These are phyloP conservation scores for Myxozyma geophila DNA, from an alignment of 805 yeast genomes.

Conservation along the genomic window DNA sequence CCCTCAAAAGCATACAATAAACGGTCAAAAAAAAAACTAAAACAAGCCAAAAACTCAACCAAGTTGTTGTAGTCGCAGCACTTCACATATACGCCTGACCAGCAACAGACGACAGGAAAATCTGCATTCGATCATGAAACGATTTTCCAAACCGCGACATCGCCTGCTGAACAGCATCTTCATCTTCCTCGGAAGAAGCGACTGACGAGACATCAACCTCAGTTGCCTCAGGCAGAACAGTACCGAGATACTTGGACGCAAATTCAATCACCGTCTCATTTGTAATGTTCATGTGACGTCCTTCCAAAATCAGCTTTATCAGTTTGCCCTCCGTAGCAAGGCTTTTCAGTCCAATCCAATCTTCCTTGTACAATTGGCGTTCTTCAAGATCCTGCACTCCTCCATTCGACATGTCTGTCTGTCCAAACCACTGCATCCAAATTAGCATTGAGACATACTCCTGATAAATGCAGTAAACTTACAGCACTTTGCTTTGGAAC, in stretches of 20 bases:
- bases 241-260: conserved; percentile 53
- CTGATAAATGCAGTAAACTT: conserved; percentile 19
- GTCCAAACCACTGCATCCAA: conserved; percentile 53
- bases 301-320: conserved; percentile 58
- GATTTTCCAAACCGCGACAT: conserved; percentile 4
- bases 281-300: conserved; percentile 67
- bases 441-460: not conserved
- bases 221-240: not conserved
- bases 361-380: conserved; percentile 56
- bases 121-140: conserved; percentile 10
- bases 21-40: too few species aligned
- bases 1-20: too few species aligned
- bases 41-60: not conserved
- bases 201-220: not conserved
- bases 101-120: conserved; percentile 8
- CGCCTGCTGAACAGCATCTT: conserved; percentile 9
- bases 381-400: conserved; percentile 52
- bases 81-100: conserved; percentile 21
- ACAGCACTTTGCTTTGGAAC: conserved; percentile 75
- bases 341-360: conserved; percentile 62
- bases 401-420: conserved; percentile 53
- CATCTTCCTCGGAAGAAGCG: not conserved
- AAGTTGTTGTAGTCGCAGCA: not conserved
- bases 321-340: conserved; percentile 53
- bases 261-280: conserved; percentile 55